Evolutionary conservation across 306 rosid species (phyloP).

Genomic region (Begonia peltatifolia): DNA sequence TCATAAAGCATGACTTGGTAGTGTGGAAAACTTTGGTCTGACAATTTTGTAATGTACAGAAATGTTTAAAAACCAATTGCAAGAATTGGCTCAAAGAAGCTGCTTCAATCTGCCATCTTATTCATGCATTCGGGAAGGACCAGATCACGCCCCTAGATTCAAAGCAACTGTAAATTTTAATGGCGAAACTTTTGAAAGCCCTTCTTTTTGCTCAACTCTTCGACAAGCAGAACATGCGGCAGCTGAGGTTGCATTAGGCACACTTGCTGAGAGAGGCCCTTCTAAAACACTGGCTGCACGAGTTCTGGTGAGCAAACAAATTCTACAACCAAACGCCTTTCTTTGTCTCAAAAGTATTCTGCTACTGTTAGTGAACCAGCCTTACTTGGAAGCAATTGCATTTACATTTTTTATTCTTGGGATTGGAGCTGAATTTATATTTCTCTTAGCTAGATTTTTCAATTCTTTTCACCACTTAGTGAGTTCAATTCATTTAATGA

Average conservation of each 20-base stretch:
- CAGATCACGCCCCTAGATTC: conserved; percentile 84
- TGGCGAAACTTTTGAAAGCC: conserved; percentile 78
- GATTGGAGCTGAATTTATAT: too few relatives aligned
- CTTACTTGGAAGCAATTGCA: too few relatives aligned
- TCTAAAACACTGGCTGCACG: conserved; percentile 74
- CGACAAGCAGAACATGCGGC: conserved; percentile 85
- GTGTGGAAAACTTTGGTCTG: too few relatives aligned
- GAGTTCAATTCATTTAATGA: not conserved
- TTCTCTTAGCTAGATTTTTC: not conserved
- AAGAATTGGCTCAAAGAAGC: conserved; percentile 89
- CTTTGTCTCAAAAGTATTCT: not conserved
- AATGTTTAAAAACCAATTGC: conserved; percentile 64
- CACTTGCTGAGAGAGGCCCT: conserved; percentile 62
- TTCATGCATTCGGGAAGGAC: conserved; percentile 83
- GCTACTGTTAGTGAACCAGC: too few relatives aligned
- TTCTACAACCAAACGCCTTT: not conserved
- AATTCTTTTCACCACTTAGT: not conserved
- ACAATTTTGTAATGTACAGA: conserved; percentile 15
- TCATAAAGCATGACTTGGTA: too few relatives aligned
- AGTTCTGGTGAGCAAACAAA: conserved; percentile 43
- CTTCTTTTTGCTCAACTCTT: conserved; percentile 60
- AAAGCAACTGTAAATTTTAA: conserved; percentile 74
- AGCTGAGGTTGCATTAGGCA: conserved; percentile 64
- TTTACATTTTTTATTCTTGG: too few relatives aligned
- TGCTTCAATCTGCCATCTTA: conserved; percentile 81